A percentile compares a stretch with the other conserved stretches of the same genome.
Evolutionary conservation across 2,329 filamentous ascomycete genomes (phyloP).

Genomic region (Neonectria ditissima): DNA sequence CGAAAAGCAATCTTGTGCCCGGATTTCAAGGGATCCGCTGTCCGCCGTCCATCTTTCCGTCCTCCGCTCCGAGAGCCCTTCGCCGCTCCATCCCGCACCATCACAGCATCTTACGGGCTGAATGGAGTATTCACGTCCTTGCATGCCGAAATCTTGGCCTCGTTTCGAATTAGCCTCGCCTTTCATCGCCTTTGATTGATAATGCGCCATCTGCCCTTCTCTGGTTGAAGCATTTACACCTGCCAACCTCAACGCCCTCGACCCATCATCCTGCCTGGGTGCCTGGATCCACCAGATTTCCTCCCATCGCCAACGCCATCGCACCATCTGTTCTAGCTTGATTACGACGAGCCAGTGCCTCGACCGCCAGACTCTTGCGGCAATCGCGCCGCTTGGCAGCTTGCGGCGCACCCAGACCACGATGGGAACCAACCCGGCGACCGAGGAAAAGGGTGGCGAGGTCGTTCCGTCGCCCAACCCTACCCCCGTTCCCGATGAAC

Average conservation of each 20-base stretch:
- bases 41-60: neutral
- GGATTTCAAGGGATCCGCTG: neutral
- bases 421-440: conserved; percentile 7
- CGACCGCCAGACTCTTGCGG: neutral
- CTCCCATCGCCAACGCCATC: neutral
- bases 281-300: neutral
- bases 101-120: neutral
- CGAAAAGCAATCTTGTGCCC: neutral
- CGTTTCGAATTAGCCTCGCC: neutral
- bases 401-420: neutral
- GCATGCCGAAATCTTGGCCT: neutral
- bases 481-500: conserved; percentile 1
- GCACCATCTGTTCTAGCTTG: no score
- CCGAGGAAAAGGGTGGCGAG: conserved; percentile 8
- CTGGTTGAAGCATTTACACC: neutral
- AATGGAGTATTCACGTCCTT: neutral
- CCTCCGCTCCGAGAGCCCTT: neutral
- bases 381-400: neutral
- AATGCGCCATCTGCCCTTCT: neutral
- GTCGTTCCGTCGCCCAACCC: neutral
- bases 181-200: neutral
- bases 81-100: neutral
- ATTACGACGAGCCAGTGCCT: neutral
- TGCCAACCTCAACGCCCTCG: neutral
- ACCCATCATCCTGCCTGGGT: neutral